These are phyloP conservation scores for Umbelopsis vinacea DNA, from an alignment of 192 early-diverging fungal genomes.

Conservation along the genomic window DNA sequence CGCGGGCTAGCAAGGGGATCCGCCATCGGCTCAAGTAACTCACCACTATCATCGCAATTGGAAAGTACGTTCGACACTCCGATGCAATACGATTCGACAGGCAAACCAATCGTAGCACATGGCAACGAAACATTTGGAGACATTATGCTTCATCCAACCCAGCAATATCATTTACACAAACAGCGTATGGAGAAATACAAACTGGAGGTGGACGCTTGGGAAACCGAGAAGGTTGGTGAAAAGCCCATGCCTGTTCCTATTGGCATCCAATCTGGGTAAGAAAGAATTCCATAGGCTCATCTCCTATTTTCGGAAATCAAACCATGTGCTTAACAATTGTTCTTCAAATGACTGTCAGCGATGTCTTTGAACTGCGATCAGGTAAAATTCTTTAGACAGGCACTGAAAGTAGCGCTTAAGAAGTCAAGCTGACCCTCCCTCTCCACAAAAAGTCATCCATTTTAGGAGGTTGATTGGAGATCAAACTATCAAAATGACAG, in stretches of 20 bases:
- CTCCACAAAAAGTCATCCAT: slow-evolving; percentile 31
- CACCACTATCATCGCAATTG: not conserved
- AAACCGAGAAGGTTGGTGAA: slow-evolving; percentile 9
- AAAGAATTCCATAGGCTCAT: not conserved
- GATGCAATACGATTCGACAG: slow-evolving; percentile 29
- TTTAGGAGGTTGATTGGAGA: slow-evolving; percentile 38
- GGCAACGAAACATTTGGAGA: slow-evolving; percentile 44
- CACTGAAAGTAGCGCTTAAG: not conserved
- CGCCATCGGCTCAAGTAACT: not conserved
- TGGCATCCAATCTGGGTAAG: not conserved
- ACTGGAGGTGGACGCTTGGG: slow-evolving; percentile 29
- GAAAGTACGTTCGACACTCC: not conserved
- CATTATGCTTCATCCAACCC: slow-evolving; percentile 31
- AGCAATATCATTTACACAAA: slow-evolving; percentile 28
- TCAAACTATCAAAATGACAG: slow-evolving; percentile 28
- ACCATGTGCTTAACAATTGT: slow-evolving; percentile 3
- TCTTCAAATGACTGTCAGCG: not conserved
- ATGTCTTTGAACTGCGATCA: not conserved
- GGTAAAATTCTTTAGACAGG: slow-evolving; percentile 1
- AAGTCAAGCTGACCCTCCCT: not conserved
- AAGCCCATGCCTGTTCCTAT: slow-evolving; percentile 3
- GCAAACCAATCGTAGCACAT: slow-evolving; percentile 27
- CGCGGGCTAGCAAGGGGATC: not conserved
- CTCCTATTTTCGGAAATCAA: not conserved
- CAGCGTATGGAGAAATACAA: slow-evolving; percentile 28